Evolutionary conservation across 1,284 basidiomycete genomes (phyloP), one percentile per base, ranked within the genome.

Genomic region (Albatrellus sp.): DNA sequence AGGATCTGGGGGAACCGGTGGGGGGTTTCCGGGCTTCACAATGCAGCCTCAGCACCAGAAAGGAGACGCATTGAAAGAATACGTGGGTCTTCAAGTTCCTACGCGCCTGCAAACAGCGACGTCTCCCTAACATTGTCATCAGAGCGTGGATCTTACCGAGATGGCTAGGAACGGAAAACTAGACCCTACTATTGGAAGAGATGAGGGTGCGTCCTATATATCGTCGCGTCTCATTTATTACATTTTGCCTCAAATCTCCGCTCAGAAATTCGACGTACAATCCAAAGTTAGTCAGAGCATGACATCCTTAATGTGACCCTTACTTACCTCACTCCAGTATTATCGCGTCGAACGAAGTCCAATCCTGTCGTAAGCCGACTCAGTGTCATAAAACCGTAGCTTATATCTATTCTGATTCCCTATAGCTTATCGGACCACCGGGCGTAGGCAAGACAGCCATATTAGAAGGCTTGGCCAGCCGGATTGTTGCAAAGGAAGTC

Each of bases 371-470:
- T 82, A 62, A 48, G 72, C 46, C 3, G 16, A 8, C 39, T 13
- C 5, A n/a, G 9, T 37, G 1, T 33, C 19, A 14, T 2, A 28
- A 24, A 13, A 5, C 20, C 13, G 6, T 40, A 19, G 2, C 19
- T 24, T 19, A 28, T 35, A n/a, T 40, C n/a, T 31, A 13, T 13
- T 13, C n/a, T 47, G 37, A 29, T 20, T 33, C 10, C 24, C 10
- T 17, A 39, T 6, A 82, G 81, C 70, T 86, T 32, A 84, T 86
- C 46, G 83, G 83, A 5, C 79, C 80, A 16, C 86, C 88, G 7
- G 87, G 87, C 52, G 87, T 90, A 6, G 89, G 90, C 0, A 94
- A 94, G 64, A 94, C 92, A 0, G 90, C 92, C 0, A 91, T 97
- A 47, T 64, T 94, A 31, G 93, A 97, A 65, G 92, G 90, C 0